Evolutionary conservation across 139 green algal genomes (phyloP).

Genomic region (Diplosphaera chodatii): DNA sequence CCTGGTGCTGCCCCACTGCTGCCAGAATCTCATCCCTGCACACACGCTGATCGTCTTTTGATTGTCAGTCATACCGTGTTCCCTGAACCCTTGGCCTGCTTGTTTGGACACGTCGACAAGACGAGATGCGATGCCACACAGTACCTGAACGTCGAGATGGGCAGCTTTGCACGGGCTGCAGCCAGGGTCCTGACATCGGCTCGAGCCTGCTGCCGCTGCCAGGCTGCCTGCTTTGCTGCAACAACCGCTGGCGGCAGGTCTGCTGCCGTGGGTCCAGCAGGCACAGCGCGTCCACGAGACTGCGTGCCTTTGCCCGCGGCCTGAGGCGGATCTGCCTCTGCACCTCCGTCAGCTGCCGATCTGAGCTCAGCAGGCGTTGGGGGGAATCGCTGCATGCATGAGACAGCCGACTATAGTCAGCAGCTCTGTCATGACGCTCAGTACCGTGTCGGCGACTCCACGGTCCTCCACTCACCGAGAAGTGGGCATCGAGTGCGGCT

Average conservation of each 20-base stretch:
- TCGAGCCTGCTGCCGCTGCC: conserved; percentile 5
- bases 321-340: neutral
- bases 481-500: conserved; percentile 21
- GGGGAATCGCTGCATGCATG: conserved; percentile 18
- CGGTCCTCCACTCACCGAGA: conserved; percentile 11
- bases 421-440: too few relatives aligned
- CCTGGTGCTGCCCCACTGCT: conserved; percentile 31
- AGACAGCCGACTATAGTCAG: too few relatives aligned
- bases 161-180: conserved; percentile 22
- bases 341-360: conserved; percentile 1
- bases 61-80: too few relatives aligned
- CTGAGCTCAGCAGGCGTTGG: conserved; percentile 23
- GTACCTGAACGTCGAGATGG: conserved; percentile 33
- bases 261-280: neutral
- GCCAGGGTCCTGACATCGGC: conserved; percentile 15
- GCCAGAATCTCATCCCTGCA: conserved; percentile 31
- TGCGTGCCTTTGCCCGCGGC: neutral
- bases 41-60: neutral
- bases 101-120: too few relatives aligned
- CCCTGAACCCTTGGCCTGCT: too few relatives aligned
- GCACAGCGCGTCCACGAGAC: neutral
- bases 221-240: neutral
- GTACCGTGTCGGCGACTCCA: too few relatives aligned
- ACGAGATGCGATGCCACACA: too few relatives aligned
- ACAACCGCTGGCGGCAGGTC: neutral